These are phyloP conservation scores for Typha latifolia DNA, from an alignment of 176 grass and related monocot genomes.

Conservation along the genomic window DNA sequence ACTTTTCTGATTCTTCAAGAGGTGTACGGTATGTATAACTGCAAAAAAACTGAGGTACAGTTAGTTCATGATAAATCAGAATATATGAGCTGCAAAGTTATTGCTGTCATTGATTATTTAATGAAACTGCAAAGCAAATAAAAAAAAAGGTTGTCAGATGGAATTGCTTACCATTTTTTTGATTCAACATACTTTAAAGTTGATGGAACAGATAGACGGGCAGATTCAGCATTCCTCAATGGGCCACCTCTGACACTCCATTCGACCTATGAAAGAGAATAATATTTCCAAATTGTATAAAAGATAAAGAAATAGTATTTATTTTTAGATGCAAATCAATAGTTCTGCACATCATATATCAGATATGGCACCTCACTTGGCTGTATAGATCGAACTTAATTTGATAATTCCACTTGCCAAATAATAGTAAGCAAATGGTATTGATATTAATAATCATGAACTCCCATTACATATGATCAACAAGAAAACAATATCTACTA, in stretches of 20 bases:
- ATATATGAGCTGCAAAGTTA: background rate
- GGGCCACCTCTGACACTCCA: slow-evolving; percentile 77
- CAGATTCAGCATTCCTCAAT: slow-evolving; percentile 79
- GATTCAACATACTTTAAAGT: slow-evolving; percentile 77
- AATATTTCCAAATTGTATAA: no score
- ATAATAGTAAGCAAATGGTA: no score
- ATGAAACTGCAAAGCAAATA: slow-evolving; percentile 3
- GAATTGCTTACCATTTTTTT: slow-evolving; percentile 52
- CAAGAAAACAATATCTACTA: no score
- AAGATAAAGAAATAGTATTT: no score
- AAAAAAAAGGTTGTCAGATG: slow-evolving; percentile 4
- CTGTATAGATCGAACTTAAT: no score
- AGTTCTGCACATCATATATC: no score
- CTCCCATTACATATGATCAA: no score
- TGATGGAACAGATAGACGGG: slow-evolving; percentile 79
- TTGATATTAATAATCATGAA: no score
- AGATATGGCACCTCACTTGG: no score
- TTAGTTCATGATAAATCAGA: slow-evolving; percentile 10
- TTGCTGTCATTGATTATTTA: background rate
- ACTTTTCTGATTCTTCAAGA: slow-evolving; percentile 75
- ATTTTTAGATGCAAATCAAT: no score
- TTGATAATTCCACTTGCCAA: no score
- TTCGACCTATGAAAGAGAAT: slow-evolving; percentile 42
- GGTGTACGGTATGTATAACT: slow-evolving; percentile 76
- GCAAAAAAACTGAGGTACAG: slow-evolving; percentile 23